phyloP scores from a whole-genome alignment of 2,329 filamentous ascomycete genomes.

The Colletotrichum sp. region DNA sequence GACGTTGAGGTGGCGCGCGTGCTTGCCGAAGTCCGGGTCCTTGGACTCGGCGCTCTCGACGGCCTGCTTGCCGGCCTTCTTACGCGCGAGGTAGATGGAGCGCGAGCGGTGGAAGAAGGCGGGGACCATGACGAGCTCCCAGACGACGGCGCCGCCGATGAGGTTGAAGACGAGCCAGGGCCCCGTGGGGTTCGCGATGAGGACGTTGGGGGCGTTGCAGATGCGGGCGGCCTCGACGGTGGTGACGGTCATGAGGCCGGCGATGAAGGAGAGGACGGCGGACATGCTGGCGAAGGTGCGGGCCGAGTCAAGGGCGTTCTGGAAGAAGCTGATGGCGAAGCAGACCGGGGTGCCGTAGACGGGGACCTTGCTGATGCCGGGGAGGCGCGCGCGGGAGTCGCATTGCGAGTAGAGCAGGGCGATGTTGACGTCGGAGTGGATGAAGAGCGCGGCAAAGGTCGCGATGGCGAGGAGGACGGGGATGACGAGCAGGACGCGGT shows the following conservation, averaged over 20 bases:
- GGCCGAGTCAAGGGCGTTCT: constrained; percentile 43
- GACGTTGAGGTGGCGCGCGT: constrained; percentile 41
- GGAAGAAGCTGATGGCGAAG: constrained; percentile 57
- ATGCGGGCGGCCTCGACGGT: constrained; percentile 55
- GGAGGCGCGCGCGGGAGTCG: constrained; percentile 51
- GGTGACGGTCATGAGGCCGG: constrained; percentile 52
- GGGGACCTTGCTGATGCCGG: constrained; percentile 48
- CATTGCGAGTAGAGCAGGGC: constrained; percentile 60
- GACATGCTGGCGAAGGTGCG: constrained; percentile 47
- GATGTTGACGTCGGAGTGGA: constrained; percentile 55
- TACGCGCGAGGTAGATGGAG: constrained; percentile 34
- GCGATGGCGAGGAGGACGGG: constrained; percentile 50
- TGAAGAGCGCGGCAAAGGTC: constrained; percentile 46
- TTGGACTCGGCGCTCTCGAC: constrained; percentile 25
- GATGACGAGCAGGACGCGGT: constrained; percentile 57
- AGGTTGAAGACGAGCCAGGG: constrained; percentile 55
- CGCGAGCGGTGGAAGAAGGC: constrained; percentile 51
- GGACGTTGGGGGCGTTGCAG: constrained; percentile 38
- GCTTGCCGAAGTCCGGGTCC: constrained; percentile 33
- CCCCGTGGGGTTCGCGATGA: constrained; percentile 43
- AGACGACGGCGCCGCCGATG: constrained; percentile 54
- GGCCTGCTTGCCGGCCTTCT: constrained; percentile 22
- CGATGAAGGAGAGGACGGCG: constrained; percentile 48
- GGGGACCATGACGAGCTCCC: constrained; percentile 57
- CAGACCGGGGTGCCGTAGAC: constrained; percentile 51